A percentile compares a stretch with the other conserved stretches of the same genome.
Evolutionary conservation across 768 basidiomycete species (phyloP).

Genomic region (Pholiota molesta): DNA sequence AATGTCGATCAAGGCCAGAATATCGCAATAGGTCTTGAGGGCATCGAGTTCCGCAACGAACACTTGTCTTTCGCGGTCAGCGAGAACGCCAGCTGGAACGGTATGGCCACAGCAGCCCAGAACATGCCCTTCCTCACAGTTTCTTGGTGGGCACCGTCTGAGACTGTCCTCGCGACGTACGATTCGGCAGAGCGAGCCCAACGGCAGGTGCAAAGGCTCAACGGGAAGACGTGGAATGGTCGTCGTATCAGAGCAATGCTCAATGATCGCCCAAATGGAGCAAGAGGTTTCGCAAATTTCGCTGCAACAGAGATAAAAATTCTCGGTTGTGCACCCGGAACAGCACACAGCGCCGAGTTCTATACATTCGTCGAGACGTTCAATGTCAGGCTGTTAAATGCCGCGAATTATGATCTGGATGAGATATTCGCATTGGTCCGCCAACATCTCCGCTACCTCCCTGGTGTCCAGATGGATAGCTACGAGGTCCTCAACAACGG

Average conservation of each 20-base stretch:
- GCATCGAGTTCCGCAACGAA: slow-evolving; percentile 48
- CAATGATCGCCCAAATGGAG: slow-evolving; percentile 38
- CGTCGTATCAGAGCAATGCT: slow-evolving; percentile 50
- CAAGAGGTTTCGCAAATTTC: slow-evolving; percentile 19
- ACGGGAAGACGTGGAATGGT: slow-evolving; percentile 38
- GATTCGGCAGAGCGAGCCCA: slow-evolving; percentile 31
- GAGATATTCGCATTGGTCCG: slow-evolving; percentile 8
- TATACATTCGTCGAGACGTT: slow-evolving; percentile 32
- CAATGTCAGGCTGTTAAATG: slow-evolving; percentile 11
- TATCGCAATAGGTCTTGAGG: slow-evolving; percentile 48
- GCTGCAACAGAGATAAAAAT: slow-evolving; percentile 40
- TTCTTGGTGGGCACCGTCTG: slow-evolving; percentile 54
- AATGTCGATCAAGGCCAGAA: slow-evolving; percentile 42
- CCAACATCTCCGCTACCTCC: slow-evolving; percentile 4
- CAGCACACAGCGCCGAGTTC: slow-evolving; percentile 27
- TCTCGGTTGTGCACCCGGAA: slow-evolving; percentile 37
- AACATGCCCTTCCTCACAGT: slow-evolving; percentile 46
- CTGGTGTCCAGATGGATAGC: slow-evolving; percentile 21
- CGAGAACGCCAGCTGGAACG: slow-evolving; percentile 38
- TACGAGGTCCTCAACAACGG: slow-evolving; percentile 17
- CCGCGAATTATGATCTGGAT: slow-evolving; percentile 12
- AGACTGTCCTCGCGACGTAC: slow-evolving; percentile 48
- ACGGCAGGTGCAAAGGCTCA: slow-evolving; percentile 37
- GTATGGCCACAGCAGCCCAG: slow-evolving; percentile 41
- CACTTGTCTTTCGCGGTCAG: slow-evolving; percentile 44